Base-by-base conservation (phyloP, 2,329 filamentous ascomycete species). In the Aspergillus hiratsukae region DNA sequence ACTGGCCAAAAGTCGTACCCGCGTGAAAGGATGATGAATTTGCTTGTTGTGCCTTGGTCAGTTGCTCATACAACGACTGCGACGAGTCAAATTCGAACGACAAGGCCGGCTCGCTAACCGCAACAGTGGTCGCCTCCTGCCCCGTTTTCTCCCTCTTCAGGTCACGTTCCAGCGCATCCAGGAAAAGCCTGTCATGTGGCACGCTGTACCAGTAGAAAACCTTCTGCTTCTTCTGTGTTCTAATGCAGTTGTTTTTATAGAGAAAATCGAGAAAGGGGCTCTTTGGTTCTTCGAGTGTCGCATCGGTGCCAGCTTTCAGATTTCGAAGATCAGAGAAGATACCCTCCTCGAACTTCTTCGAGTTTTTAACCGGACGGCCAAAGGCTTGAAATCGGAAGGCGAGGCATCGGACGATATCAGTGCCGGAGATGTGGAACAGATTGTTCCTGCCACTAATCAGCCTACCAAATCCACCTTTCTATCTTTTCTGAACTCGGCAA, bases 151-250 rank as follows among this genome's bases (percentile, higher is more conserved):
- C 94, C 71, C 94, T 87, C 86, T 99, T 99, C 72, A 99, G 79
- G 72, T 99, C 94, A 63, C 94, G 88, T 82, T 99, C 94, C 67
- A 99, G 81, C 41, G 94, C 94, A 79, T 99, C 94, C 65, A 99
- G 87, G 78, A 99, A 99, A 52, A 99, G 86, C 54, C 94, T 87
- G 77, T 99, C 94, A 75, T 99, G 94, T 1, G 94, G 94, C 49
- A 99, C 94, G 79, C 92, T 97, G 79, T 97, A 99, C 94, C 94
- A 99, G 80, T 97, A 99, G 72, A 99, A 99, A 64, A 99, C 94
- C 82, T 99, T 99, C 73, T 99, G 94, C 83, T 99, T 99, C 86
- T 99, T 99, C 77, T 99, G 94, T 40, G 94, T 99, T 66, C 94
- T 88, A 67, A 99, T 99, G 83, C 94, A 99, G 81, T 99, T 99